Conservation (phyloP, 2,329 filamentous ascomycete species). For the Fonsecaea erecta region DNA sequence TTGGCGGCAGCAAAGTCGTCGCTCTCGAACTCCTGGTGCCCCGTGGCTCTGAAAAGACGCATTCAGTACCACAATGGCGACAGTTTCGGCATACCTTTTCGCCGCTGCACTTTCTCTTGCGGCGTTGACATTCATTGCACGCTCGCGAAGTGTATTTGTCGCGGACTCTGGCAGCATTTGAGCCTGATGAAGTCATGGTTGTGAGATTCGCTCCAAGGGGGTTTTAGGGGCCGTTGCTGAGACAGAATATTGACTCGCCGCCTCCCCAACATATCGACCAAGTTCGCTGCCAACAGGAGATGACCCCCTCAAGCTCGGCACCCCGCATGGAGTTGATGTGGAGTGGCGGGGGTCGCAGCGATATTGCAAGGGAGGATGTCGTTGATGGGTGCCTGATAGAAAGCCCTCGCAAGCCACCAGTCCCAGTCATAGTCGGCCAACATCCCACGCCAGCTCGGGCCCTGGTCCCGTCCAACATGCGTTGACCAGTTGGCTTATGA, state of each 20-base stretch:
- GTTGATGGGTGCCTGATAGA: not conserved
- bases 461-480: not conserved
- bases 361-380: not conserved
- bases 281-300: too few relatives aligned
- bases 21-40: constrained; percentile 1
- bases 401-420: not conserved
- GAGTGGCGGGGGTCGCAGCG: not conserved
- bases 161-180: constrained; percentile 1
- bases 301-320: too few relatives aligned
- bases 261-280: not conserved
- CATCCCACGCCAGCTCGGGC: not conserved
- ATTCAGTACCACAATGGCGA: constrained; percentile 7
- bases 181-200: constrained; percentile 6
- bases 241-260: not conserved
- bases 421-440: not conserved
- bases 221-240: not conserved
- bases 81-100: constrained; percentile 5
- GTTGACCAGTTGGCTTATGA: not conserved
- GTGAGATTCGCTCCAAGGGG: not conserved
- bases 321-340: not conserved
- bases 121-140: constrained; percentile 6
- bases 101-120: constrained; percentile 7
- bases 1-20: not conserved
- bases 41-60: constrained; percentile 8
- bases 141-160: constrained; percentile 8